Evolutionary conservation across 805 yeast genomes (phyloP), one percentile per base, ranked within the genome.

Genomic region (Vanderwaltozyma yarrowii): DNA sequence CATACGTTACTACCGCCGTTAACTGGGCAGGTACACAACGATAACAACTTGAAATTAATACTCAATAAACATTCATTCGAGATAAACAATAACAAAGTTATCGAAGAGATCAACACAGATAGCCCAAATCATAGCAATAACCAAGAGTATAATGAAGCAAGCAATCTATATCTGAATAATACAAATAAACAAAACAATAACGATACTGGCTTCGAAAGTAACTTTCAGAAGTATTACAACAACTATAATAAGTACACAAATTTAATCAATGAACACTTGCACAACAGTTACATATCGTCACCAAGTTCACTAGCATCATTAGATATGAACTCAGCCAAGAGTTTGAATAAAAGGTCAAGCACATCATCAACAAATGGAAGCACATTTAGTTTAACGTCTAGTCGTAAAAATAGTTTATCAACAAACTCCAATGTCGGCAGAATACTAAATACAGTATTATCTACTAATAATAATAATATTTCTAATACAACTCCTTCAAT

Each of bases 21-120:
- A 32, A 38, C 44, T 2, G 39, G 35, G 34, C 42, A 45, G 15
- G 34, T 36, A 26, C 32, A 36, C 12, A 36, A 48, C 15, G 59
- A 52, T 32, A 41, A 47, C 32, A 50, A 49, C 33, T 36, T 49
- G 21, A 51, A 50, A 30, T 38, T 37, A n/a, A 44, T 38, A 35
- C 36, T 50, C 36, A 52, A 51, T 36, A 43, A 42, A 29, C 41
- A 45, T 32, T 43, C 50, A 16, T 31, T 20, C 28, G 13, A 26
- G 7, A 26, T 26, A 7, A n/a, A 9, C 29, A 26, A 26, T 26
- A n/a, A n/a, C n/a, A n/a, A n/a, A n/a, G n/a, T n/a, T n/a, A 26
- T 13, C n/a, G 15, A 26, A 7, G 15, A 13, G 29, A 7, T n/a
- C 29, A 12, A 26, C 15, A n/a, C n/a, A n/a, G n/a, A n/a, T n/a